Percentiles rank a stretch among this genome's conserved stretches.
These are phyloP conservation scores for Malassezia restricta DNA, from an alignment of 1,284 basidiomycete species.

Conservation along the genomic window DNA sequence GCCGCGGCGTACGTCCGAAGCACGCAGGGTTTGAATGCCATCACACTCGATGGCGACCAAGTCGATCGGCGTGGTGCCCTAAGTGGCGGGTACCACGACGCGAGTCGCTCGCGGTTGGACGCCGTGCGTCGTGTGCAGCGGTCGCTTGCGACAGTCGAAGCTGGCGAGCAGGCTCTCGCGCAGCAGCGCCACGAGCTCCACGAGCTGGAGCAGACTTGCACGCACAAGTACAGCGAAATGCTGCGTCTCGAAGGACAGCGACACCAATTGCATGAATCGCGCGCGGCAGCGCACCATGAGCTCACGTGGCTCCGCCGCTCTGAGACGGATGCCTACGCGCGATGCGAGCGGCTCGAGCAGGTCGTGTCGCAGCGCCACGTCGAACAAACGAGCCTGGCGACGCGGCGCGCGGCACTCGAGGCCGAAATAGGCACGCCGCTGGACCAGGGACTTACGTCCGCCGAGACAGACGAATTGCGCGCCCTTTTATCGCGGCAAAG, in stretches of 20 bases:
- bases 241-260: conserved; percentile 62
- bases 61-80: conserved; percentile 90
- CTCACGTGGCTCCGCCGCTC: conserved; percentile 57
- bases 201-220: conserved; percentile 75
- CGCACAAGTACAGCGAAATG: conserved; percentile 61
- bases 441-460: conserved; percentile 59
- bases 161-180: conserved; percentile 56
- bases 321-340: conserved; percentile 58
- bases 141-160: conserved; percentile 64
- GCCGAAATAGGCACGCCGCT: conserved; percentile 67
- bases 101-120: conserved; percentile 77
- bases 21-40: conserved; percentile 71
- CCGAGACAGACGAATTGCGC: conserved; percentile 62
- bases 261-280: conserved; percentile 58
- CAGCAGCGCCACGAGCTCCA: conserved; percentile 64
- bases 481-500: conserved; percentile 66
- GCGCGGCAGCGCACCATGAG: conserved; percentile 60
- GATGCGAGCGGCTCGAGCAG: conserved; percentile 58
- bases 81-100: conserved; percentile 90
- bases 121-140: conserved; percentile 64
- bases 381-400: conserved; percentile 56
- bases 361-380: conserved; percentile 61
- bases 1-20: conserved; percentile 88
- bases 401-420: conserved; percentile 56
- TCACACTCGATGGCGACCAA: conserved; percentile 93